Conservation (phyloP, 768 basidiomycete genomes). For the Chiua virens region DNA sequence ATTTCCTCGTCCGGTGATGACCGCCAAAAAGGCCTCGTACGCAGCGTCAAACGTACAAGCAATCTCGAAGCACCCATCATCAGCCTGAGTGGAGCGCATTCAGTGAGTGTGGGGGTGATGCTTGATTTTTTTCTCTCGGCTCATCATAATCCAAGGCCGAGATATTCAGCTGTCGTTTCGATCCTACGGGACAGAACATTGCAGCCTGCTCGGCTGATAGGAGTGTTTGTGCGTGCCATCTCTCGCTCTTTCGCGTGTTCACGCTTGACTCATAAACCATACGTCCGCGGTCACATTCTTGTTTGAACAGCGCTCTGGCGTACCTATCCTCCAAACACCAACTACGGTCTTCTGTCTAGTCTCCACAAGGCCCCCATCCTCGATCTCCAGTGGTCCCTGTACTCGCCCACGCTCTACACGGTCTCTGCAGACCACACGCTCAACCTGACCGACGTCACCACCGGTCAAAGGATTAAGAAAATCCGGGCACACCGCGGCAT, state of each 20-base stretch:
- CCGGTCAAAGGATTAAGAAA: constrained; percentile 77
- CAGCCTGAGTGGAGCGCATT: constrained; percentile 83
- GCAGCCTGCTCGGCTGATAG: constrained; percentile 91
- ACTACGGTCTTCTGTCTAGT: constrained; percentile 83
- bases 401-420: constrained; percentile 70
- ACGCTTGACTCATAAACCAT: background rate
- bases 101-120: constrained; percentile 47
- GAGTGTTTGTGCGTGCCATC: constrained; percentile 71
- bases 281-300: background rate
- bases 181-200: constrained; percentile 90
- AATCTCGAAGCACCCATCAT: constrained; percentile 93
- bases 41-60: constrained; percentile 90
- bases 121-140: background rate
- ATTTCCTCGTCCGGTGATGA: constrained; percentile 78
- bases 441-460: constrained; percentile 71
- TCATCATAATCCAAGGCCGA: constrained; percentile 54
- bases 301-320: constrained; percentile 72
- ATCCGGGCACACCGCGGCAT: constrained; percentile 90
- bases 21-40: constrained; percentile 73
- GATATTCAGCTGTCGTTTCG: constrained; percentile 89
- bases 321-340: constrained; percentile 89
- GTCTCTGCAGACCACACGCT: constrained; percentile 91
- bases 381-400: constrained; percentile 89
- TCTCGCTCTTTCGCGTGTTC: background rate
- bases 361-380: constrained; percentile 90